Evolutionary conservation across 31 red algal genomes (phyloP), one percentile per base, ranked within the genome.

Genomic region (Bonnemaisonia californica): DNA sequence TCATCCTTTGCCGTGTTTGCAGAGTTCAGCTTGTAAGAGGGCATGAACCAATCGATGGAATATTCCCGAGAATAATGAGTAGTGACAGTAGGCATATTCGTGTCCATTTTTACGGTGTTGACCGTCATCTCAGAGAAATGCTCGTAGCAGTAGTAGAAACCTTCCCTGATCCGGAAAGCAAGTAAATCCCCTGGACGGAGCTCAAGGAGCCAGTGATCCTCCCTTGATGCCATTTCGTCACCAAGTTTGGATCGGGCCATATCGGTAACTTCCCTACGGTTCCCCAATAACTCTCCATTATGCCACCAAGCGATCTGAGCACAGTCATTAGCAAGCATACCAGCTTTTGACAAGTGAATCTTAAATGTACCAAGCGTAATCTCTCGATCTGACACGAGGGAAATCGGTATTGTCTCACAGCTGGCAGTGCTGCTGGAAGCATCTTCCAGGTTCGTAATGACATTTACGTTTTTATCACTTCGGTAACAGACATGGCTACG

Each of bases 101-200:
- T 61, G 21, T 78, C 76, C 26, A 85, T 48, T 24, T 42, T 62
- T 11, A 69, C 69, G 19, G 69, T 60, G 64, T 91, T 85, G 66
- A 91, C 74, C 72, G 73, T 41, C 60, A 91, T 63, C 31, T 91
- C 88, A 13, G 88, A 56, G 22, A 91, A 74, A 80, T 91, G 88
- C 23, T 84, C 74, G 80, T 91, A 91, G 80, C 88, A 91, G 56
- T 91, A 85, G 39, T 91, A 91, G 0, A 80, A 91, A 12, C 28
- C 72, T 62, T 91, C 73, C 54, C 34, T 79, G 59, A 91, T 77
- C 0, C 81, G 71, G 63, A 91, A 91, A 45, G 88, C 88, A 3
- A 91, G 36, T 16, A 91, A 41, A 74, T 91, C 88, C 11, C 88
- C 88, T 63, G 79, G 72, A 1, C 80, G 79, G 22, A 91, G 65